Evolutionary conservation across 148 eudicot genomes (phyloP), one percentile per base, ranked within the genome.

Genomic region (Persicaria maculosa): DNA sequence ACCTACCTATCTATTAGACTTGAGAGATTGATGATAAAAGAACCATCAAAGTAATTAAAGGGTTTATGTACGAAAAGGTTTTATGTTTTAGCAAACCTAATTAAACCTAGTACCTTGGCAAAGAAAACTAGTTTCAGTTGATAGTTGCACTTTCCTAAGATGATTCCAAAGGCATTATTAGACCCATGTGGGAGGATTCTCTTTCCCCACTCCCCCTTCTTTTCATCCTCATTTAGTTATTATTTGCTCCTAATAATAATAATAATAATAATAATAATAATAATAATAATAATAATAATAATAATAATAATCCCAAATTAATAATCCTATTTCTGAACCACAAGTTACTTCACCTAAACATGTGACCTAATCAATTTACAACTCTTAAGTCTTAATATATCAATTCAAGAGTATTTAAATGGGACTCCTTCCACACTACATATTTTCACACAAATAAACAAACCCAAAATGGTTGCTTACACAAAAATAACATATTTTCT

Each of bases 131-230:
- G 40, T 31, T 31, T 31, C 3, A 31, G 40, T 31, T 31, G 40
- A 31, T 31, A 31, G 3, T 31, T 31, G 40, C 40, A 31, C 68
- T 25, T 31, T 62, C 44, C 7, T 62, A 31, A 14, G 47, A 14
- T 36, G 70, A 43, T 50, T n/a, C 68, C 74, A 16, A 16, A 11
- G 16, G 36, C 15, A 12, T 2, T 73, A 4, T 44, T 55, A 64
- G 61, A 44, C 14, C 80, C 71, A 80, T 80, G 73, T 74, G 74
- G 68, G 59, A 74, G 72, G 68, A 81, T 59, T 19, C 54, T 22
- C 40, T 68, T 64, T 61, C 73, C 54, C 40, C 73, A 71, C 25
- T 31, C 45, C 73, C 54, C 7, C 17, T 31, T 45, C 73, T 71
- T 46, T 45, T 45, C 54, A 45, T 46, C 40, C 40, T 31, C 40